These are phyloP conservation scores for Penicillium sp. DNA, from an alignment of 2,329 filamentous ascomycete genomes.

Conservation along the genomic window DNA sequence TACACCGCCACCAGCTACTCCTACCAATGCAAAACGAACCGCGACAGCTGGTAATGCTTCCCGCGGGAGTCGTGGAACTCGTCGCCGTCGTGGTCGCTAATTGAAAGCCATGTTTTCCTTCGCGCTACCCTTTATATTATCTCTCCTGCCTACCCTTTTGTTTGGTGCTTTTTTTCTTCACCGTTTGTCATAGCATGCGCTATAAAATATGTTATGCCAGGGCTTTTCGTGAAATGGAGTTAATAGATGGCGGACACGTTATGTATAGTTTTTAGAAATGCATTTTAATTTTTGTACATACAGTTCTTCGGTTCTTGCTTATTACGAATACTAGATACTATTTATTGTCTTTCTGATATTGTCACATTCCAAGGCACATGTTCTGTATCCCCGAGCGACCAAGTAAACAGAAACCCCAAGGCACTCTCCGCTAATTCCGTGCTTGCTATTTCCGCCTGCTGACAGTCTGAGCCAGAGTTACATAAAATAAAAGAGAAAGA, in stretches of 20 bases:
- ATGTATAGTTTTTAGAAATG: not conserved
- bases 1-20: conserved; percentile 20
- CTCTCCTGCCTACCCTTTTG: not conserved
- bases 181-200: conserved; percentile 1
- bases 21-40: not conserved
- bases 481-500: not conserved
- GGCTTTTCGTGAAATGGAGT: conserved; percentile 10
- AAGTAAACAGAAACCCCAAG: too few relatives aligned
- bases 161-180: conserved; percentile 6
- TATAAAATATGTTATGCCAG: not conserved
- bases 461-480: not conserved
- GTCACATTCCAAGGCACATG: too few relatives aligned
- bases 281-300: not conserved
- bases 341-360: too few relatives aligned
- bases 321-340: not conserved
- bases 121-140: not conserved
- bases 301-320: not conserved
- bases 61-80: conserved; percentile 2
- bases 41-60: conserved; percentile 1
- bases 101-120: not conserved
- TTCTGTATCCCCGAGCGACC: not conserved
- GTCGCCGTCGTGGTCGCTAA: conserved; percentile 7
- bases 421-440: too few relatives aligned
- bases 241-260: conserved; percentile 1
- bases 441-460: too few relatives aligned